Conservation (phyloP, 1,284 basidiomycete species). For the Gymnopus androsaceus region DNA sequence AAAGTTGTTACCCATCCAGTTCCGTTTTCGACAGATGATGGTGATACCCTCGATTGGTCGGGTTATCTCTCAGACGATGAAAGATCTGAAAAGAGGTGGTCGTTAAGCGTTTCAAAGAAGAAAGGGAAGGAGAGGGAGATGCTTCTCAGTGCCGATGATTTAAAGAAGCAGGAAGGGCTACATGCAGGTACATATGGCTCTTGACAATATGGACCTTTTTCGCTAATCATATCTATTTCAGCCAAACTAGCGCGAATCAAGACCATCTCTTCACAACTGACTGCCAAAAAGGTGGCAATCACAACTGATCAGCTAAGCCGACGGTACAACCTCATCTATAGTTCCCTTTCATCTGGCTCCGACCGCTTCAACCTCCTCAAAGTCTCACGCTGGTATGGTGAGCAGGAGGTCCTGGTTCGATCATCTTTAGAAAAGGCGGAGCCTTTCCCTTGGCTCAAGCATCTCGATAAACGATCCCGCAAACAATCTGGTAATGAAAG, state of each 20-base stretch:
- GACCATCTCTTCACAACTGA: conserved; percentile 49
- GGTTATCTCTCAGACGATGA: conserved; percentile 53
- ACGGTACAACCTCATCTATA: conserved; percentile 58
- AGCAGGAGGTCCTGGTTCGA: conserved; percentile 46
- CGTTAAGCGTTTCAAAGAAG: conserved; percentile 53
- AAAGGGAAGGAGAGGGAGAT: conserved; percentile 56
- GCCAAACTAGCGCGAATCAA: conserved; percentile 61
- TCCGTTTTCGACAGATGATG: conserved; percentile 65
- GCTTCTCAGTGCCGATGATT: conserved; percentile 41
- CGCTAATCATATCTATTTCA: conserved; percentile 27
- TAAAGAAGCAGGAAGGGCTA: conserved; percentile 51
- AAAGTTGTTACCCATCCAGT: conserved; percentile 50
- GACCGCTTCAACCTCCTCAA: conserved; percentile 46
- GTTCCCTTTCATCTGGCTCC: conserved; percentile 34
- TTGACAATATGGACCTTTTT: neutral
- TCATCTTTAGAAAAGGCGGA: conserved; percentile 6
- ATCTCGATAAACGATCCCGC: conserved; percentile 49
- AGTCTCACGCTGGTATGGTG: conserved; percentile 59
- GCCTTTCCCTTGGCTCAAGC: conserved; percentile 70
- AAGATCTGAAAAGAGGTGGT: conserved; percentile 59
- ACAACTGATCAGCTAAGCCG: conserved; percentile 65
- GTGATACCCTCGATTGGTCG: conserved; percentile 71
- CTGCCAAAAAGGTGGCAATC: conserved; percentile 64
- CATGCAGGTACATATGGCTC: conserved; percentile 43
- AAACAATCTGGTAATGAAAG: conserved; percentile 19